phyloP scores from a whole-genome alignment of 2,329 filamentous ascomycete genomes.

The Colletotrichum tofieldiae region DNA sequence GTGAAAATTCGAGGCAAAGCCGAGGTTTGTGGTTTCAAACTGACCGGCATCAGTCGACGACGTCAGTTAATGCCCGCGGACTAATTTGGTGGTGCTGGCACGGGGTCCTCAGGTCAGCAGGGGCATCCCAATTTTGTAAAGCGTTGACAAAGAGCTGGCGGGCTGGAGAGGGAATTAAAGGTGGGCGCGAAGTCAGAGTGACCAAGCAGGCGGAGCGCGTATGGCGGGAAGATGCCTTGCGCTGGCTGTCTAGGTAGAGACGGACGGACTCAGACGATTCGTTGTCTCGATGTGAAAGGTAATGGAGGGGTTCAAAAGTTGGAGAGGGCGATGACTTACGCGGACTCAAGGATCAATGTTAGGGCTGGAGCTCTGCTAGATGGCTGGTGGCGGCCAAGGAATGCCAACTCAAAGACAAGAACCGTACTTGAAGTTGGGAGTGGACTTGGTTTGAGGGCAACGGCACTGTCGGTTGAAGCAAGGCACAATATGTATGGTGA shows the following conservation, averaged over 20 bases:
- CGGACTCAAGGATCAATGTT: conserved; percentile 2
- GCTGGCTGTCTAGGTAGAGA: neutral
- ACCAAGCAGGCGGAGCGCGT: neutral
- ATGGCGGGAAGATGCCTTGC: neutral
- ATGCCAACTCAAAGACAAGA: conserved; percentile 6
- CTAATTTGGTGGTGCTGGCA: conserved; percentile 24
- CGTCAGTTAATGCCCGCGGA: conserved; percentile 19
- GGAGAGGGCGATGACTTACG: conserved; percentile 19
- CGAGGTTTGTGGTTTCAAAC: conserved; percentile 38
- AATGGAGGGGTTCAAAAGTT: conserved; percentile 6
- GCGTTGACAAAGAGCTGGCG: neutral
- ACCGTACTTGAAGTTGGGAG: neutral
- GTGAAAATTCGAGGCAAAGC: conserved; percentile 34
- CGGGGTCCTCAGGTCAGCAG: conserved; percentile 33
- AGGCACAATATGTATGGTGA: neutral
- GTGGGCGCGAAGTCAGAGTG: conserved; percentile 8
- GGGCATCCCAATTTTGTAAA: conserved; percentile 30
- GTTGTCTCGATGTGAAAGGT: neutral
- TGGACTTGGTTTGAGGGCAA: neutral
- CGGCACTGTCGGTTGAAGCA: neutral
- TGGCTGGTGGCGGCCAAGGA: conserved; percentile 23
- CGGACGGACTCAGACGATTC: neutral
- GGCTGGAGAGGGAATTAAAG: conserved; percentile 10
- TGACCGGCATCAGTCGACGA: conserved; percentile 40
- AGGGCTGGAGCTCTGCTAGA: conserved; percentile 11